Evolutionary conservation across 2,329 filamentous ascomycete genomes (phyloP).

Genomic region (Alternaria arborescens): DNA sequence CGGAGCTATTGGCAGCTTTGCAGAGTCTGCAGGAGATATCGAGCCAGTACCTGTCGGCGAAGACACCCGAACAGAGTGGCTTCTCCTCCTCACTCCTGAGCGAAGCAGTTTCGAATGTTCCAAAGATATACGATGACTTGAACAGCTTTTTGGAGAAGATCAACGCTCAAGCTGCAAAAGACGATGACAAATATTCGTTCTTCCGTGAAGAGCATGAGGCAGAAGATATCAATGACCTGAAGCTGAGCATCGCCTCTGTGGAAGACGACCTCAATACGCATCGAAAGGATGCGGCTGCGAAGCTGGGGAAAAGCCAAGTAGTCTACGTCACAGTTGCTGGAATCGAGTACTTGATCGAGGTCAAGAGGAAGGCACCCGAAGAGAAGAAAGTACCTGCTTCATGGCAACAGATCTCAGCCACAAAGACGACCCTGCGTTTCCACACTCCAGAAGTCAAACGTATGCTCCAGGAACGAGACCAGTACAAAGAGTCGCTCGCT

Average conservation of each 20-base stretch:
- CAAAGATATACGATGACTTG: conserved; percentile 77
- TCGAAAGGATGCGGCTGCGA: conserved; percentile 73
- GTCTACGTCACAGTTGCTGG: conserved; percentile 85
- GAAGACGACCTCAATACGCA: conserved; percentile 88
- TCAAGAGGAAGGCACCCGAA: conserved; percentile 73
- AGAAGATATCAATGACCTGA: conserved; percentile 86
- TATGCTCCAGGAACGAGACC: conserved; percentile 86
- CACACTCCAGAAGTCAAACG: conserved; percentile 90
- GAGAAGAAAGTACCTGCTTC: conserved; percentile 90
- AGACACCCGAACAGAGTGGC: conserved; percentile 70
- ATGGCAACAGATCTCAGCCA: conserved; percentile 94
- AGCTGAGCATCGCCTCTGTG: conserved; percentile 90
- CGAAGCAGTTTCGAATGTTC: conserved; percentile 76
- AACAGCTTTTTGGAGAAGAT: conserved; percentile 82
- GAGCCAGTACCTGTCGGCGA: conserved; percentile 75
- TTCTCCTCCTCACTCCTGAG: conserved; percentile 76
- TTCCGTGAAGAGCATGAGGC: conserved; percentile 89
- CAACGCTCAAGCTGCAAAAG: conserved; percentile 81
- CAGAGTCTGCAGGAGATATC: conserved; percentile 86
- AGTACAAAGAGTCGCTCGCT: conserved; percentile 91
- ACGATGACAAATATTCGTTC: conserved; percentile 93
- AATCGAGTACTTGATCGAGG: conserved; percentile 94
- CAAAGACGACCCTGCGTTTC: conserved; percentile 90
- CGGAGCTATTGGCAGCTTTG: conserved; percentile 84
- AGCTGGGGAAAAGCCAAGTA: conserved; percentile 75